Evolutionary conservation across 129 eudicot genomes (phyloP), one percentile per base, ranked within the genome.

Genomic region (Heracleum sosnowskyi): DNA sequence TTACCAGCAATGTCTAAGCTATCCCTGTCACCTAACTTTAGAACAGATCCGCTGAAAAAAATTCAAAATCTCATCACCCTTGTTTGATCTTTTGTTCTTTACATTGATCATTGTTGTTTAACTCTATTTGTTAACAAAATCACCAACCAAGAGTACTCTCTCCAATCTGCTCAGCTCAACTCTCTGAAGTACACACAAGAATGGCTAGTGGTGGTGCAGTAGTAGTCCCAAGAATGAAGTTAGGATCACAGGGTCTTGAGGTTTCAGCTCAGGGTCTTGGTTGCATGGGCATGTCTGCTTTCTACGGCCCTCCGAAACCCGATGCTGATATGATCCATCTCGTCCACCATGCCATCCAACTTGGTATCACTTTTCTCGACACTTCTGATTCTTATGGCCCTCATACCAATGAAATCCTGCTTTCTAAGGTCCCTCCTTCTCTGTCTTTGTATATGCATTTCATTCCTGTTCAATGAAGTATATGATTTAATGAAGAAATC

Each of bases 191-290:
- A 55, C 60, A 51, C 26, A 51, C 62, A n/a, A 29, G 12, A 60
- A 60, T 60, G 68, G 68, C 16, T 0, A 60, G 68, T 60, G 68
- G 17, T n/a, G 68, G 64, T 22, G 29, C 33, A 60, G 33, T 9
- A n/a, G n/a, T n/a, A 66, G 72, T 66, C 36, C 72, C 72, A 0
- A 66, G 72, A 66, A 31, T 66, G 36, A 66, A 66, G 39, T 33
- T 66, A 17, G 72, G 72, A 31, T 66, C 72, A 13, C 72, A 66
- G 22, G 72, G 72, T 66, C 40, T 66, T 15, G 24, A 66, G 5
- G 72, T 66, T 9, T 66, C 72, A 31, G 72, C 72, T 31, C 72
- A 66, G 72, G 72, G 72, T 13, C 72, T 66, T 66, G 72, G 72
- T 66, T 66, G 72, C 72, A 66, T 66, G 72, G 72, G 72, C 18